Evolutionary conservation across 768 basidiomycete genomes (phyloP).

Genomic region (Scleroderma citrinum): DNA sequence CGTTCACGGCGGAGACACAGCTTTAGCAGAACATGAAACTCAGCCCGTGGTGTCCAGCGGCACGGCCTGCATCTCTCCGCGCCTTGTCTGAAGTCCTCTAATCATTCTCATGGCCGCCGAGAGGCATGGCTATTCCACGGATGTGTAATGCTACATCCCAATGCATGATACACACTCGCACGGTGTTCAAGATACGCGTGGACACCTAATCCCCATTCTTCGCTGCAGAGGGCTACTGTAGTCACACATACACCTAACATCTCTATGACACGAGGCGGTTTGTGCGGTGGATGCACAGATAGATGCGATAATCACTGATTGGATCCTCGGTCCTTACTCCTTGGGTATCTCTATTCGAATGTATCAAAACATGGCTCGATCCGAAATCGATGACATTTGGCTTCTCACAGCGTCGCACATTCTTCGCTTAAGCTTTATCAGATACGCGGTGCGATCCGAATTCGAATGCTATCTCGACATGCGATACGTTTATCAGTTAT

Average conservation of each 20-base stretch:
- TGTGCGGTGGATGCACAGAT: no score
- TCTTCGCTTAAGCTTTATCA: background rate
- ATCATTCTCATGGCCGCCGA: background rate
- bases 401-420: background rate
- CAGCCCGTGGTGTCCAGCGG: background rate
- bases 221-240: no score
- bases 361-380: background rate
- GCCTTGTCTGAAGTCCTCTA: background rate
- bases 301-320: no score
- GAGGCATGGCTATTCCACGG: background rate
- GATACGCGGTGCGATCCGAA: background rate
- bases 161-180: background rate
- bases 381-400: background rate
- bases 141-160: background rate
- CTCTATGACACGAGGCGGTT: no score
- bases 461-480: background rate
- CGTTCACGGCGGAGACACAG: background rate
- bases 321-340: no score
- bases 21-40: background rate
- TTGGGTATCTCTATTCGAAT: background rate
- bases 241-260: no score
- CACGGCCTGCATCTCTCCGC: background rate
- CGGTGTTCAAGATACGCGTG: no score
- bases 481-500: background rate
- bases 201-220: no score